Base-by-base conservation (phyloP, 805 yeast genomes). In the Ascoidea rubescens region DNA sequence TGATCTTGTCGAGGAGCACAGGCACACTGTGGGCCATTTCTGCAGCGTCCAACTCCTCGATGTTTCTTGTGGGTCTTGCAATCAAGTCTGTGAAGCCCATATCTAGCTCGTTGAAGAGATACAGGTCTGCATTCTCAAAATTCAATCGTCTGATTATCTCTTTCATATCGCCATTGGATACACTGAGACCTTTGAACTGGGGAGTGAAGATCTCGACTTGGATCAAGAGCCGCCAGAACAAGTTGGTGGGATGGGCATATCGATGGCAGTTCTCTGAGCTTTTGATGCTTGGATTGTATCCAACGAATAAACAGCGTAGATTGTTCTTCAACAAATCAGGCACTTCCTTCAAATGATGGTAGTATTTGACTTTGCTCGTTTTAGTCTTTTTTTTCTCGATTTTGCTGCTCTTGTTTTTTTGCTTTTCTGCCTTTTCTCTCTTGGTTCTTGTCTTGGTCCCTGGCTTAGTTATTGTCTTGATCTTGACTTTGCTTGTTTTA, bases 71-170 rank as follows among this genome's bases (percentile, higher is more conserved):
- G 30, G 87, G 80, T 47, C 91, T 63, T 45, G 74, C 65, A 1
- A 83, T 84, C 55, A 85, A 66, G 57, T 85, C 91, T 0, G 90
- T 81, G 62, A 85, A 83, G 0, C 91, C 93, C 2, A 82, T 72
- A 2, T 69, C 64, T 56, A 70, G 75, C 12, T 67, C 61, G 1
- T 69, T 60, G 7, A 81, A 71, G 43, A 71, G 57, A 46, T 59
- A 59, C 1, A 57, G 57, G 53, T 68, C 75, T 54, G 80, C 84
- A 46, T 70, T 63, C 17, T 56, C 54, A 33, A 54, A 63, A 0
- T 63, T 59, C 5, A 71, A 58, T n/a, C 54, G 54, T 32, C 59
- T 54, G 10, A 50, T 17, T 31, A 45, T 16, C 12, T n/a, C n/a
- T 17, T 28, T 33, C 31, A 43, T 45, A 6, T 50, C 51, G 10